Percentiles rank a stretch among this genome's conserved stretches.
Conservation (phyloP, 2,329 filamentous ascomycete species). For the Lecanicillium sp. region DNA sequence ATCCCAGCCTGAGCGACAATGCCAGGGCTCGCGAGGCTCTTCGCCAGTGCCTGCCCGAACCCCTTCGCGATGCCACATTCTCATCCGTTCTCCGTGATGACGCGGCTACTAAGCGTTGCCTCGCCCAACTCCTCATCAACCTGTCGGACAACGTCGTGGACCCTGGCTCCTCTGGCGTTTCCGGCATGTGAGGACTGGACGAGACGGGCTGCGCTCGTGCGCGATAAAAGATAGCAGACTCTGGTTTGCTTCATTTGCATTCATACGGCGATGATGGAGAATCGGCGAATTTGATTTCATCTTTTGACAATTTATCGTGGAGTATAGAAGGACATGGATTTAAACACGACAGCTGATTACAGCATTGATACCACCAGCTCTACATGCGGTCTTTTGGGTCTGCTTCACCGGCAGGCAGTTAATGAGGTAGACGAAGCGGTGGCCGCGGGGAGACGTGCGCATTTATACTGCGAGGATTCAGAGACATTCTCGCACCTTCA, state of each 20-base stretch:
- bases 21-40: conserved; percentile 91
- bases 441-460: too few relatives aligned
- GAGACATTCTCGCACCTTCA: neutral
- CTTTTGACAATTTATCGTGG: neutral
- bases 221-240: neutral
- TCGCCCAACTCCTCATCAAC: conserved; percentile 95
- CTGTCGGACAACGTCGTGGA: conserved; percentile 80
- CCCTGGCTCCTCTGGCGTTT: conserved; percentile 28
- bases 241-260: conserved; percentile 6
- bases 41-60: conserved; percentile 91
- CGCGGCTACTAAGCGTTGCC: conserved; percentile 92
- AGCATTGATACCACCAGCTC: neutral
- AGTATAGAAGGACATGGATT: neutral
- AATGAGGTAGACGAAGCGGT: too few relatives aligned
- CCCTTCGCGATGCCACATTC: conserved; percentile 97
- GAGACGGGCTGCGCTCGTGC: neutral
- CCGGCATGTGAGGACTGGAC: conserved; percentile 25
- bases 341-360: conserved; percentile 8
- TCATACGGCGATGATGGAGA: conserved; percentile 5
- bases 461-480: neutral
- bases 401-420: too few relatives aligned
- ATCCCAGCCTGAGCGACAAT: conserved; percentile 79
- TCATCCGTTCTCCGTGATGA: conserved; percentile 94
- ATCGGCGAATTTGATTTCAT: conserved; percentile 10
- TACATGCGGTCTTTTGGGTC: neutral